A percentile compares a stretch with the other conserved stretches of the same genome.
Evolutionary conservation across 2,329 filamentous ascomycete genomes (phyloP).

Genomic region (Dactylellina sp.): DNA sequence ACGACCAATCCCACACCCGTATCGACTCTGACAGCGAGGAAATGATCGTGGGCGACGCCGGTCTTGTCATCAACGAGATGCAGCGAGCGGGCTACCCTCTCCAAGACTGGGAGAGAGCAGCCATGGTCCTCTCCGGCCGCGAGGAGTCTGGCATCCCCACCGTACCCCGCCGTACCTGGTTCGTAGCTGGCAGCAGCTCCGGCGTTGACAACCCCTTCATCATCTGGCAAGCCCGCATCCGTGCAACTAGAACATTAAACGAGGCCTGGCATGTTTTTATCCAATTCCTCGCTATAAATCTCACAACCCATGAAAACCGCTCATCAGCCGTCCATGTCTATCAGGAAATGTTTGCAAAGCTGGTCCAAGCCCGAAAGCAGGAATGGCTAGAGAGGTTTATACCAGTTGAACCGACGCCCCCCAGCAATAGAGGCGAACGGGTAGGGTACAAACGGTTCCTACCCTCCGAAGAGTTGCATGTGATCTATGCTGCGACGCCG

Average conservation of each 20-base stretch:
- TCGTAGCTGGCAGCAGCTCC: constrained; percentile 28
- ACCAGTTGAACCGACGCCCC: too few species aligned
- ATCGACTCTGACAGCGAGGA: constrained; percentile 34
- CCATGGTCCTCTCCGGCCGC: constrained; percentile 58
- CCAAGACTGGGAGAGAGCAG: constrained; percentile 58
- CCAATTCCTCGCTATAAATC: constrained; percentile 27
- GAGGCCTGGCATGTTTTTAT: constrained; percentile 60
- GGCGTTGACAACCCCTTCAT: constrained; percentile 27
- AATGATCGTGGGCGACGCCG: constrained; percentile 51
- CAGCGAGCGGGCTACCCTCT: constrained; percentile 57
- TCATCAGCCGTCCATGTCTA: constrained; percentile 44
- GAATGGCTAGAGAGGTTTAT: constrained; percentile 10
- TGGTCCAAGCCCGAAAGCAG: constrained; percentile 55
- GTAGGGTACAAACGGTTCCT: constrained; percentile 24
- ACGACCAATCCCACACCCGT: constrained; percentile 38
- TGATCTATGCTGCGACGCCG: constrained; percentile 31
- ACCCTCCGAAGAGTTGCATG: constrained; percentile 28
- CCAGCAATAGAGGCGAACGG: background rate
- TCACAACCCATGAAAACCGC: constrained; percentile 1
- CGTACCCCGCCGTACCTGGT: constrained; percentile 58
- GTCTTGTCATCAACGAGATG: constrained; percentile 58
- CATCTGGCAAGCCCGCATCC: constrained; percentile 52
- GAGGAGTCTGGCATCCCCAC: constrained; percentile 58
- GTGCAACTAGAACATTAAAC: constrained; percentile 60
- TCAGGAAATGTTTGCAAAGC: constrained; percentile 59